A percentile compares a stretch with the other conserved stretches of the same genome.
phyloP scores from a whole-genome alignment of 139 green algal genomes.

The Pleodorina starrii region DNA sequence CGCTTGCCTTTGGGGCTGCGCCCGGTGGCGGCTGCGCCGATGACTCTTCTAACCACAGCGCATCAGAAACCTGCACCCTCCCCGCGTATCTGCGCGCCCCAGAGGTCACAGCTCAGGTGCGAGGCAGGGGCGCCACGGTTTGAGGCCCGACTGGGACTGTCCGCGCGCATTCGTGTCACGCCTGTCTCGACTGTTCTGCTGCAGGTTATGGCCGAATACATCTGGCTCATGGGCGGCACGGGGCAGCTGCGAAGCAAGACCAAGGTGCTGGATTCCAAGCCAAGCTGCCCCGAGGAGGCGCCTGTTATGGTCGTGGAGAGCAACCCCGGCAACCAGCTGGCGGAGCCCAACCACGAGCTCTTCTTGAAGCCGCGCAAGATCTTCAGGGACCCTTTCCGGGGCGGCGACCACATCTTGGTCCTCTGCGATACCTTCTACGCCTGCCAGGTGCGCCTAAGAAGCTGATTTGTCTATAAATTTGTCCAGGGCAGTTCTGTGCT shows the following conservation, averaged over 20 bases:
- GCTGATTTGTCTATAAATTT: neutral
- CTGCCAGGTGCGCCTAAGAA: constrained; percentile 7
- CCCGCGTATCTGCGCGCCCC: constrained; percentile 36
- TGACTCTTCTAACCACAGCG: constrained; percentile 42
- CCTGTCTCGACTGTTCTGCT: neutral
- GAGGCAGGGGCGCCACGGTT: too few species aligned
- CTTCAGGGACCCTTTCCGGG: constrained; percentile 76
- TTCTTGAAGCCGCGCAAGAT: constrained; percentile 77
- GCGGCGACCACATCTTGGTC: constrained; percentile 81
- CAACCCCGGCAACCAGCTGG: constrained; percentile 35
- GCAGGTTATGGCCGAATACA: constrained; percentile 75
- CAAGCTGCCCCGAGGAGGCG: constrained; percentile 48
- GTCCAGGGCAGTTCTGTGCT: too few species aligned
- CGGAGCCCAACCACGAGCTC: constrained; percentile 53
- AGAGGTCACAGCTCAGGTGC: constrained; percentile 44
- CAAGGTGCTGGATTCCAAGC: constrained; percentile 49
- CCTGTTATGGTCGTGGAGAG: constrained; percentile 53
- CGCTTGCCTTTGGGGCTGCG: neutral
- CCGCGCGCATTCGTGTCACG: too few species aligned
- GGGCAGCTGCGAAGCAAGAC: constrained; percentile 65
- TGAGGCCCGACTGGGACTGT: too few species aligned
- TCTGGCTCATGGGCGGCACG: constrained; percentile 66
- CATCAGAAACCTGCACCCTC: constrained; percentile 5
- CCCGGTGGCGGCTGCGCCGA: constrained; percentile 7
- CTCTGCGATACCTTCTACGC: constrained; percentile 81